These are phyloP conservation scores for Metschnikowia cubensis DNA, from an alignment of 805 yeast genomes.

Conservation along the genomic window DNA sequence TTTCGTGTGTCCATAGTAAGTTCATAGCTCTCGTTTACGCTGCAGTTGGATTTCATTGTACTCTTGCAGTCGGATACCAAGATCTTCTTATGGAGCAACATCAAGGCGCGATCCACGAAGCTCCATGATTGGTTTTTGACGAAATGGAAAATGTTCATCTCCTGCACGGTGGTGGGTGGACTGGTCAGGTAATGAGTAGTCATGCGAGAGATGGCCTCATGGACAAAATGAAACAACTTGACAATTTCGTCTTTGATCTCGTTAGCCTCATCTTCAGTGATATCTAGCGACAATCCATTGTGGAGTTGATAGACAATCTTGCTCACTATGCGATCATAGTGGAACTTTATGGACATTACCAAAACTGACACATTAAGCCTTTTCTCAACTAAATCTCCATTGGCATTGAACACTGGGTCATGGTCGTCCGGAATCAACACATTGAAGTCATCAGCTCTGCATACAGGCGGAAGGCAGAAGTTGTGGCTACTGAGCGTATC, in stretches of 20 bases:
- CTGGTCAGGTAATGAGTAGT: constrained; percentile 28
- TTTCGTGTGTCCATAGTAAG: constrained; percentile 7
- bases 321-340: constrained; percentile 48
- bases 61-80: constrained; percentile 28
- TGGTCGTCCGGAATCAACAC: constrained; percentile 52
- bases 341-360: constrained; percentile 51
- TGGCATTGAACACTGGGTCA: constrained; percentile 30
- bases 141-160: constrained; percentile 44
- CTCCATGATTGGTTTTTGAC: constrained; percentile 47
- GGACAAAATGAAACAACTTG: constrained; percentile 48
- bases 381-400: constrained; percentile 28
- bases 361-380: constrained; percentile 43
- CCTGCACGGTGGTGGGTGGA: constrained; percentile 38
- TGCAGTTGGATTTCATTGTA: not conserved
- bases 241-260: constrained; percentile 46
- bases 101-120: constrained; percentile 51
- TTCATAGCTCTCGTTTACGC: not conserved
- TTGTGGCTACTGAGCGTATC: constrained; percentile 56
- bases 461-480: constrained; percentile 51
- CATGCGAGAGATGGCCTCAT: constrained; percentile 43
- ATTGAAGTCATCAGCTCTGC: constrained; percentile 50
- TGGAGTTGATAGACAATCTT: constrained; percentile 50
- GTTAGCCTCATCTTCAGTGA: constrained; percentile 40
- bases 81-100: constrained; percentile 42
- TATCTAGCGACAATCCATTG: constrained; percentile 43